phyloP scores from a whole-genome alignment of 2,329 filamentous ascomycete genomes.

The Ascochyta clinopodiicola region DNA sequence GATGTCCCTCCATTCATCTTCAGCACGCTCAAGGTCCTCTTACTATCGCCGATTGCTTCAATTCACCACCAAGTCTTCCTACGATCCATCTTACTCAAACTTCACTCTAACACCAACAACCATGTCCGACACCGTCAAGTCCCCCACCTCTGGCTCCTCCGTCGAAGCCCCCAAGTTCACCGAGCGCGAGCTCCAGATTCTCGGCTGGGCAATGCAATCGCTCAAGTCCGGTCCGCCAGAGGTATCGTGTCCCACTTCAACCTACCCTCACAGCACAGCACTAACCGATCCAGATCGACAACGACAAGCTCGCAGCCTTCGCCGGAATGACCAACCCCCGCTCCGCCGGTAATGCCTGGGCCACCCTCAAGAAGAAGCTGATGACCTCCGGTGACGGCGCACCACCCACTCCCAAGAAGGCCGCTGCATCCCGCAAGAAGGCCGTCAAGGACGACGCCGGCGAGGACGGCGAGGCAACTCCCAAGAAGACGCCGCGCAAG shows the following conservation, averaged over 20 bases:
- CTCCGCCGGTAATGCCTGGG: slow-evolving; percentile 49
- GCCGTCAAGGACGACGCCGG: slow-evolving; percentile 15
- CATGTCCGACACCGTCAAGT: slow-evolving; percentile 37
- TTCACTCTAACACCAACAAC: slow-evolving; percentile 1
- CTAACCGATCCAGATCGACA: slow-evolving; percentile 42
- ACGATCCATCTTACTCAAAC: neutral
- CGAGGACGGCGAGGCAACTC: slow-evolving; percentile 23
- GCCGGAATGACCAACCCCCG: slow-evolving; percentile 47
- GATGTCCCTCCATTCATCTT: neutral
- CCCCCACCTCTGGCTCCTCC: slow-evolving; percentile 8
- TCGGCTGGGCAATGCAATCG: slow-evolving; percentile 46
- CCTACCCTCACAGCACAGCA: neutral
- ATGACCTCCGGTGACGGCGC: slow-evolving; percentile 16
- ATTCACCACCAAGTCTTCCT: neutral
- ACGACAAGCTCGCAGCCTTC: slow-evolving; percentile 44
- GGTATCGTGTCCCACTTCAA: slow-evolving; percentile 16
- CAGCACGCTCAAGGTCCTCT: neutral
- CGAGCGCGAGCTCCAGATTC: slow-evolving; percentile 45
- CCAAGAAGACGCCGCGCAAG: slow-evolving; percentile 42
- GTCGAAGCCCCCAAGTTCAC: slow-evolving; percentile 34
- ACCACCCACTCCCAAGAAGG: slow-evolving; percentile 28
- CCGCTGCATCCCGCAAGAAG: slow-evolving; percentile 31
- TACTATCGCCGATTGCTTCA: neutral
- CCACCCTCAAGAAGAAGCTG: slow-evolving; percentile 45
- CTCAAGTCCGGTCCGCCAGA: slow-evolving; percentile 48